Base-by-base conservation (phyloP, 129 eudicot species). In the Ambrosia trifida region DNA sequence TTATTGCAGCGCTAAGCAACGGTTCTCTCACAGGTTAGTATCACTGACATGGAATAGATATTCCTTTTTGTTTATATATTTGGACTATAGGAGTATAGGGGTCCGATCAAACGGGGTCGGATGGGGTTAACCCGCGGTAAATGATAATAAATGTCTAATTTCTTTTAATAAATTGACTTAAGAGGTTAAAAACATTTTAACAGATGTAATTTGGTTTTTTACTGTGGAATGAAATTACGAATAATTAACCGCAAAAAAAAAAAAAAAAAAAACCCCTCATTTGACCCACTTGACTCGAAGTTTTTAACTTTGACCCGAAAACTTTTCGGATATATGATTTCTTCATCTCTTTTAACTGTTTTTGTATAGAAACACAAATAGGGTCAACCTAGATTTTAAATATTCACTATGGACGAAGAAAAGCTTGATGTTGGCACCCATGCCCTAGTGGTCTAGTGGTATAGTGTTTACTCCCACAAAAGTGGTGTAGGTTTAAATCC, bases 1-100 rank as follows among this genome's bases (percentile, higher is more conserved):
- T 76, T 78, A 43, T 79, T 74, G 85, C 96, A 89, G 91, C 83
- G 19, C 70, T 89, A 62, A 86, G 79, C 83, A 85, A 89, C 62
- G 68, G 75, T 58, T 83, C 91, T 6, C 86, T 89, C 66, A 69
- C 91, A 89, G 96, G 96, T 89, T 67, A 79, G 91, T 76, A 53
- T 49, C 61, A 43, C 32, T 8, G 3, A 19, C 79, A 36, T 74
- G 56, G 24, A 47, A 7, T 46, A 45, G 58, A 58, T 49, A 17
- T 33, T 58, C 40, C 20, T n/a, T 62, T 14, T 57, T 50, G 32
- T 17, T 12, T 61, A 7, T 28, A 60, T 12, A 47, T 13, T 16
- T 60, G 47, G 51, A 50, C 18, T 47, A 47, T 13, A 11, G n/a
- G 28, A 24, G 28, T 59, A 59, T 7, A 12, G 18, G 35, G 35